Conservation (phyloP, 768 basidiomycete genomes). For the Termitomyces sp. region DNA sequence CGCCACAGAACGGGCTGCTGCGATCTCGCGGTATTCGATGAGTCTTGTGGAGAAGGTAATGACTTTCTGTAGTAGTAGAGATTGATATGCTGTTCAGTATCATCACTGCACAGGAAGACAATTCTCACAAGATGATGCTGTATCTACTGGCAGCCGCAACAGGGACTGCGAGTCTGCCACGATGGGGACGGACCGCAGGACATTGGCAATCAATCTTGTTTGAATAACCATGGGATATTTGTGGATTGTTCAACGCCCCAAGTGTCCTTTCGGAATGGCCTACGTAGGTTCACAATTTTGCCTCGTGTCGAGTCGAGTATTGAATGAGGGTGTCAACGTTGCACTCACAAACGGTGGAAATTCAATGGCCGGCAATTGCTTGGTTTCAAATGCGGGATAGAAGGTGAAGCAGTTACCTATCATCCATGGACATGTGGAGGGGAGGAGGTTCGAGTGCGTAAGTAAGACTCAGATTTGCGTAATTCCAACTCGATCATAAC, state of each 20-base stretch:
- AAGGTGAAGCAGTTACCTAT: neutral
- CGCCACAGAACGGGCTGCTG: neutral
- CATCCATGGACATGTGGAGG: neutral
- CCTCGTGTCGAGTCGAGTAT: neutral
- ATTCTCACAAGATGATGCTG: neutral
- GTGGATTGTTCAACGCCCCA: neutral
- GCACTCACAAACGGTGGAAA: neutral
- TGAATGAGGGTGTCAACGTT: neutral
- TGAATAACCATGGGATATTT: neutral
- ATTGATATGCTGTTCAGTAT: neutral
- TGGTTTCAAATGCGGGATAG: neutral
- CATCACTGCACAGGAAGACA: neutral
- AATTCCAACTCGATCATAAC: no score
- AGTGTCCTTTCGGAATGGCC: neutral
- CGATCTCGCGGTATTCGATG: neutral
- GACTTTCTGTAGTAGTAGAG: neutral
- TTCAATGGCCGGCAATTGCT: neutral
- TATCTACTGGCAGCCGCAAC: neutral
- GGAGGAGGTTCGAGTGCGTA: neutral
- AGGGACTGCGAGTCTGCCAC: no score
- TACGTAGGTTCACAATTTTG: neutral
- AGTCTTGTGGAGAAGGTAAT: neutral
- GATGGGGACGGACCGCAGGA: no score
- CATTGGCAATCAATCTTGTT: neutral
- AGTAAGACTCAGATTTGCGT: no score